A percentile compares a stretch with the other conserved stretches of the same genome.
Conservation (phyloP, 2,329 filamentous ascomycete genomes). For the Talaromyces sp. region DNA sequence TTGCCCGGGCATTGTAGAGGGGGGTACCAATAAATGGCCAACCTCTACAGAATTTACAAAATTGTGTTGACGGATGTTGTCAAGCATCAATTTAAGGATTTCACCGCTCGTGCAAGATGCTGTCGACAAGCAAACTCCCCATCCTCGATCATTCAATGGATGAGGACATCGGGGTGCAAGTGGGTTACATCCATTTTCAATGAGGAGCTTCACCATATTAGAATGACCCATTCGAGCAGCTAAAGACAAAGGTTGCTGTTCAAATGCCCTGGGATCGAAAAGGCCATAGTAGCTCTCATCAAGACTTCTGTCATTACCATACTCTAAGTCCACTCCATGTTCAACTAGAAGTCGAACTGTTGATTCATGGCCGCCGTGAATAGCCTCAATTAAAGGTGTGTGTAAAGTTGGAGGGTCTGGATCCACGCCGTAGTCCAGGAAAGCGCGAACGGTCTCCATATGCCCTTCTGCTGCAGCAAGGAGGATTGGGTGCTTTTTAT, state of each 20-base stretch:
- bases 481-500: neutral
- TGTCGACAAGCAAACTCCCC: neutral
- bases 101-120: neutral
- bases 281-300: too few species aligned
- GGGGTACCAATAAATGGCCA: too few species aligned
- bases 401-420: neutral
- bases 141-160: too few species aligned
- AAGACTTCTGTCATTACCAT: neutral
- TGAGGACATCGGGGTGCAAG: neutral
- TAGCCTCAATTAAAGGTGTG: neutral
- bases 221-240: neutral
- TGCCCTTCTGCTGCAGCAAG: neutral
- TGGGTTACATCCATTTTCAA: neutral
- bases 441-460: neutral
- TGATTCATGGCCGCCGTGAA: neutral
- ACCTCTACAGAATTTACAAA: too few species aligned
- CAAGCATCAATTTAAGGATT: neutral
- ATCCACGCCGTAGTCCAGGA: neutral
- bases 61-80: neutral
- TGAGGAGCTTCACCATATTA: neutral
- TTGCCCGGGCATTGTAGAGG: too few species aligned
- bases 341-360: neutral
- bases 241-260: neutral
- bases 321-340: neutral
- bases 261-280: too few species aligned